Evolutionary conservation across 192 early-diverging fungal genomes (phyloP), one percentile per base, ranked within the genome.

Genomic region (Backusella morwellensis): DNA sequence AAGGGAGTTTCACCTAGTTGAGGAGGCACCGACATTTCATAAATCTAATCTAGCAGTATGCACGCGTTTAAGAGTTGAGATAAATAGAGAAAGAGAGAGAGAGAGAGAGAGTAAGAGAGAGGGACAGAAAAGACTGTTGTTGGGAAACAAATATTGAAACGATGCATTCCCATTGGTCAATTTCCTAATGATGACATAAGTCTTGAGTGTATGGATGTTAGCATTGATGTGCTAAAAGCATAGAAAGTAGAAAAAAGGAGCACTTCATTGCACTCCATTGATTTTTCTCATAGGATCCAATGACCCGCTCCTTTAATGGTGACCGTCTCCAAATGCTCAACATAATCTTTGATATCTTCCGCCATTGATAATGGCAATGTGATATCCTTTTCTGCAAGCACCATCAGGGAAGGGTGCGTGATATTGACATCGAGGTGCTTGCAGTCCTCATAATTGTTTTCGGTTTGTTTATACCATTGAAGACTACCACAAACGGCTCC

Each of bases 401-500:
- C 80, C 80, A 81, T 77, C 66, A 81, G 7, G 4, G 56, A 8
- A 26, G 56, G 23, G 12, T 63, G 56, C 2, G 23, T 29, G 56
- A 63, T 63, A 12, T 63, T 63, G 0, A 29, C 3, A 14, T 63
- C 11, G 11, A 63, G 26, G 11, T 63, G 73, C 59, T 77, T 74
- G 44, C 76, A 73, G 8, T 75, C 72, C 66, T 81, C 68, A 75
- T 68, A 81, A 15, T 74, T 81, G 34, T 73, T 76, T 47, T 75
- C 41, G 5, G 75, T 69, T 17, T 77, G 77, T 23, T 81, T 79
- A 77, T 91, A 91, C 50, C 80, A 90, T 78, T 90, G 86, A 52
- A 88, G 72, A 6, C 75, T 77, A 0, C 90, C 89, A 36, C 90
- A 85, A 54, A 63, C 23, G 12, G 87, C 82, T 3, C 86, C 83